Percentiles rank a stretch among this genome's conserved stretches.
These are phyloP conservation scores for Avena atlantica DNA, from an alignment of 176 grass and related monocot species.

Conservation along the genomic window DNA sequence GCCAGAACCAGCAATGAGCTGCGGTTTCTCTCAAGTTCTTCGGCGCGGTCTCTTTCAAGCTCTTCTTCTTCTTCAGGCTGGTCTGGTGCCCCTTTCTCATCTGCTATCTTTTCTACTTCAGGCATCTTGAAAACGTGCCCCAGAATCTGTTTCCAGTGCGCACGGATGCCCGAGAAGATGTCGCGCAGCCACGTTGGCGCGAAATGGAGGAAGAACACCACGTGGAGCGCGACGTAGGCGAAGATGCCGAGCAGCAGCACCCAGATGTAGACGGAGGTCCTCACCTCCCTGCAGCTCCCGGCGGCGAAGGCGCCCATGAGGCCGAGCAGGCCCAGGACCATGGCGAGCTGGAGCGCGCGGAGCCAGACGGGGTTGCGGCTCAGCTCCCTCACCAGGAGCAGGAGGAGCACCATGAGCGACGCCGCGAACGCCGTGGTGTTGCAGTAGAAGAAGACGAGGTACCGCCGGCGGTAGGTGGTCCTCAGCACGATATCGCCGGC, in stretches of 20 bases:
- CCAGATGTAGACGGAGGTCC: conserved; percentile 56
- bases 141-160: not conserved
- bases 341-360: conserved; percentile 45
- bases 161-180: not conserved
- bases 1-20: conserved; percentile 51
- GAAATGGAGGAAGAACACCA: conserved; percentile 43
- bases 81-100: not conserved
- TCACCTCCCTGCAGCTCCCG: conserved; percentile 56
- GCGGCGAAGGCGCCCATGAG: conserved; percentile 61
- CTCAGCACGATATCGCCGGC: conserved; percentile 46
- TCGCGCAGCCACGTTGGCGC: conserved; percentile 22
- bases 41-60: no score
- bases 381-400: conserved; percentile 31
- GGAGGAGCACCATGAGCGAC: conserved; percentile 41
- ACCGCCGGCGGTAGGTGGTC: conserved; percentile 37
- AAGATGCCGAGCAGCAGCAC: conserved; percentile 50
- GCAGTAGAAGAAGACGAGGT: conserved; percentile 57
- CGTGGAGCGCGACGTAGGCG: conserved; percentile 50
- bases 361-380: conserved; percentile 47
- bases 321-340: conserved; percentile 46
- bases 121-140: not conserved
- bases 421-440: conserved; percentile 50
- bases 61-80: not conserved
- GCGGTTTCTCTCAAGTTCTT: conserved; percentile 41
- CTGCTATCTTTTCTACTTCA: not conserved